phyloP scores from a whole-genome alignment of 306 rosid genomes.

The Boehmeria nivea region DNA sequence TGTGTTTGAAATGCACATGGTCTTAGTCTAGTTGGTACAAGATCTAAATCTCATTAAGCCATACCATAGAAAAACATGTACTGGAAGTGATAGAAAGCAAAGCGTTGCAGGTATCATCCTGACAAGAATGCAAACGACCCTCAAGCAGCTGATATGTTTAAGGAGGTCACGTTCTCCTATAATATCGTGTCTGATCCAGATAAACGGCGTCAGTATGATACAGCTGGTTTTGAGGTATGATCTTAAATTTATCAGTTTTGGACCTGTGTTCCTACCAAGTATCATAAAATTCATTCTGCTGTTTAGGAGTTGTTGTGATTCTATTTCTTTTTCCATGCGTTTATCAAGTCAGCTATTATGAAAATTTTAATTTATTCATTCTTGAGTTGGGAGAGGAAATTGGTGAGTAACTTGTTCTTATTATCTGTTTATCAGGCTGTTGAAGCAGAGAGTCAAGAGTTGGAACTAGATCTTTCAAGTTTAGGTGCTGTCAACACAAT shows the following conservation, averaged over 20 bases:
- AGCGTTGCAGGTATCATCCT: constrained; percentile 81
- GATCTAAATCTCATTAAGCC: not conserved
- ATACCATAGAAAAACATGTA: not conserved
- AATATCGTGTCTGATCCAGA: constrained; percentile 84
- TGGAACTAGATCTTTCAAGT: constrained; percentile 98
- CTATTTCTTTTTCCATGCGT: not conserved
- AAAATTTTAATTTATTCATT: not conserved
- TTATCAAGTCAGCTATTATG: not conserved
- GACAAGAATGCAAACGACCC: constrained; percentile 99
- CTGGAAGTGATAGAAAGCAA: constrained; percentile 14
- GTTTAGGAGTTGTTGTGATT: not conserved
- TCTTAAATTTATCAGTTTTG: constrained; percentile 15
- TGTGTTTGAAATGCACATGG: constrained; percentile 4
- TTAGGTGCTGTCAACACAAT: constrained; percentile 94
- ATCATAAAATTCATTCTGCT: constrained; percentile 16
- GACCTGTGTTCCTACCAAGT: constrained; percentile 1
- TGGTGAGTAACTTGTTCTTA: constrained; percentile 13
- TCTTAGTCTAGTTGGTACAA: not conserved
- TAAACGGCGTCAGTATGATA: constrained; percentile 79
- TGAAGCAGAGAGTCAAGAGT: constrained; percentile 86
- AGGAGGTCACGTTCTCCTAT: constrained; percentile 91
- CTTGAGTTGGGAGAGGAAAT: constrained; percentile 7
- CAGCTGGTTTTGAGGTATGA: constrained; percentile 94
- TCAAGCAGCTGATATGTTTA: constrained; percentile 91
- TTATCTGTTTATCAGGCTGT: constrained; percentile 59